phyloP scores from a whole-genome alignment of 2,329 filamentous ascomycete species.

The Curvularia hawaiiensis region DNA sequence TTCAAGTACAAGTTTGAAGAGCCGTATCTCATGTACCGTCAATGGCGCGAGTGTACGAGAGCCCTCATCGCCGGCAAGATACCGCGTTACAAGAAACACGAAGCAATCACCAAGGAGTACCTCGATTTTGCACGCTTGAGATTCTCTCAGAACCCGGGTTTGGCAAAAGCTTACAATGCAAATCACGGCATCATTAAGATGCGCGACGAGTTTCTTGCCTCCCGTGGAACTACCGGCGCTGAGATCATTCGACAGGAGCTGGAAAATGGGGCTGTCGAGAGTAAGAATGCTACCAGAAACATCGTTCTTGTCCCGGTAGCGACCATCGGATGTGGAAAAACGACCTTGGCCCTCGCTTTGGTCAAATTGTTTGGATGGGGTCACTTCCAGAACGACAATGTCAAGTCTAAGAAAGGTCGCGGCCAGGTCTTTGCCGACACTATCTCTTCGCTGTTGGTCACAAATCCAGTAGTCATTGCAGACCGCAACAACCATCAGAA shows the following conservation, averaged over 20 bases:
- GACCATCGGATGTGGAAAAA: slow-evolving; percentile 96
- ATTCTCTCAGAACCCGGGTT: slow-evolving; percentile 68
- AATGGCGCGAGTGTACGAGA: slow-evolving; percentile 98
- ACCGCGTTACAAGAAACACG: slow-evolving; percentile 84
- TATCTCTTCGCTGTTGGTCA: slow-evolving; percentile 67
- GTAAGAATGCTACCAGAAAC: slow-evolving; percentile 65
- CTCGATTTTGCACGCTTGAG: slow-evolving; percentile 78
- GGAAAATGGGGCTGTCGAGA: slow-evolving; percentile 57
- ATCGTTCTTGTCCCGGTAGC: slow-evolving; percentile 89
- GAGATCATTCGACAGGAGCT: slow-evolving; percentile 83
- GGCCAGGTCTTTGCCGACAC: slow-evolving; percentile 77
- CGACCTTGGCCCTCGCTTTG: slow-evolving; percentile 83
- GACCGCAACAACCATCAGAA: slow-evolving; percentile 94
- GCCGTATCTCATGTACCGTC: slow-evolving; percentile 97
- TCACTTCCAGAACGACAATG: slow-evolving; percentile 96
- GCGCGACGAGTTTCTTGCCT: slow-evolving; percentile 83
- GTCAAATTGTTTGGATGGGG: slow-evolving; percentile 87
- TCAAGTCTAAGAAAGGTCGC: slow-evolving; percentile 74
- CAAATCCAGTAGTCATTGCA: slow-evolving; percentile 77
- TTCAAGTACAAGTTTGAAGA: slow-evolving; percentile 99
- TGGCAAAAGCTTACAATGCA: slow-evolving; percentile 74
- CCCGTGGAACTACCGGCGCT: slow-evolving; percentile 82
- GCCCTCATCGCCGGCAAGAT: slow-evolving; percentile 76
- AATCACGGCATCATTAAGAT: slow-evolving; percentile 97
- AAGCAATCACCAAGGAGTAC: slow-evolving; percentile 89